Percentiles rank a stretch among this genome's conserved stretches.
Evolutionary conservation across 176 grass and related monocot species (phyloP).

Genomic region (Cenchrus purpureus): DNA sequence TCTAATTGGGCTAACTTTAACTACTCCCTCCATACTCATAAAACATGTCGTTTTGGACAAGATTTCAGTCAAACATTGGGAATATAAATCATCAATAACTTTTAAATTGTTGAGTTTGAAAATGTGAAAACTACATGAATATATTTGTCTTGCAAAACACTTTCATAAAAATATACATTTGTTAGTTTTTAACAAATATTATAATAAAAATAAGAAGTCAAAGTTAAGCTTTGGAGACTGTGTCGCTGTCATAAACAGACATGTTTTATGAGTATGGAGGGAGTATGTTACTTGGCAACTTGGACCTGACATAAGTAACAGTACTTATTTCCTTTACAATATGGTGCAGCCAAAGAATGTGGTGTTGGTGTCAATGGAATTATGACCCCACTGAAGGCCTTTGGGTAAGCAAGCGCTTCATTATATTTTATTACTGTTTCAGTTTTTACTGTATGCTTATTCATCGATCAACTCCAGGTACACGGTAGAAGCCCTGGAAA

Average conservation of each 20-base stretch:
- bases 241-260: too few species aligned
- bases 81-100: too few species aligned
- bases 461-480: constrained; percentile 60
- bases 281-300: constrained; percentile 16
- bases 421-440: constrained; percentile 24
- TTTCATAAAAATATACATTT: too few species aligned
- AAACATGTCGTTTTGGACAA: too few species aligned
- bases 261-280: too few species aligned
- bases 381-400: constrained; percentile 87
- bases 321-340: constrained; percentile 26
- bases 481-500: constrained; percentile 91
- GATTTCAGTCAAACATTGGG: too few species aligned
- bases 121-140: too few species aligned
- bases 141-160: too few species aligned
- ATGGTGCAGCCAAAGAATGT: constrained; percentile 47
- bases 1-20: constrained; percentile 18
- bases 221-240: too few species aligned
- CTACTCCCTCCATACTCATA: background rate
- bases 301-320: background rate
- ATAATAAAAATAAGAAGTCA: too few species aligned
- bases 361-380: constrained; percentile 69
- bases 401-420: constrained; percentile 67
- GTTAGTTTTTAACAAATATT: too few species aligned
- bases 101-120: too few species aligned
- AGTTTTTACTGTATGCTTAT: constrained; percentile 9